Evolutionary conservation across 169 alveolate species (phyloP).

Genomic region (Eimeria praecox): DNA sequence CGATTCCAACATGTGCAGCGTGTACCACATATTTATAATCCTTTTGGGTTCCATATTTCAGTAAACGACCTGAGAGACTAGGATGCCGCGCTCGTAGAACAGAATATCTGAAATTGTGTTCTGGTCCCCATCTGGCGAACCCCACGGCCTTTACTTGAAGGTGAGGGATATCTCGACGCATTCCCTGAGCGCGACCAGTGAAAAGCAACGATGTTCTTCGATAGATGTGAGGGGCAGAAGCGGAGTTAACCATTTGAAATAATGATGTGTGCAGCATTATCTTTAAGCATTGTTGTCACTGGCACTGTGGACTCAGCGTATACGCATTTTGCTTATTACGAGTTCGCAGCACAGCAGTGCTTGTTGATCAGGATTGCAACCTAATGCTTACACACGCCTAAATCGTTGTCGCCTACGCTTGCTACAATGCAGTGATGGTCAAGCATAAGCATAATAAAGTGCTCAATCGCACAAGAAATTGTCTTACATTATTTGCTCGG

Average conservation of each 20-base stretch:
- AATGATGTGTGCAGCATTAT: not conserved
- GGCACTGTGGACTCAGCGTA: not conserved
- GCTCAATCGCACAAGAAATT: no score
- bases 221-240: not conserved
- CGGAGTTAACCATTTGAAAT: not conserved
- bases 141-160: conserved; percentile 38
- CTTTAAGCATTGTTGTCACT: not conserved
- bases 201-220: not conserved
- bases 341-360: not conserved
- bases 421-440: not conserved
- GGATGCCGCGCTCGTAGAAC: not conserved
- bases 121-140: not conserved
- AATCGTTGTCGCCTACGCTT: not conserved
- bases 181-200: conserved; percentile 57
- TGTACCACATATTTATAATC: not conserved
- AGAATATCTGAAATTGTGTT: not conserved
- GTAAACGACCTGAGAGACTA: not conserved
- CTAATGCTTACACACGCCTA: not conserved
- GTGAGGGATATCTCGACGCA: conserved; percentile 62
- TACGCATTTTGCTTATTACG: not conserved
- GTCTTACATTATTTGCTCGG: conserved; percentile 52
- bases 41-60: not conserved
- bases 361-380: not conserved
- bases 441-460: no score
- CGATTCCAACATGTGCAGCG: not conserved